Evolutionary conservation across 2,329 filamentous ascomycete genomes (phyloP), one percentile per base, ranked within the genome.

Genomic region (Alternaria postmessia): DNA sequence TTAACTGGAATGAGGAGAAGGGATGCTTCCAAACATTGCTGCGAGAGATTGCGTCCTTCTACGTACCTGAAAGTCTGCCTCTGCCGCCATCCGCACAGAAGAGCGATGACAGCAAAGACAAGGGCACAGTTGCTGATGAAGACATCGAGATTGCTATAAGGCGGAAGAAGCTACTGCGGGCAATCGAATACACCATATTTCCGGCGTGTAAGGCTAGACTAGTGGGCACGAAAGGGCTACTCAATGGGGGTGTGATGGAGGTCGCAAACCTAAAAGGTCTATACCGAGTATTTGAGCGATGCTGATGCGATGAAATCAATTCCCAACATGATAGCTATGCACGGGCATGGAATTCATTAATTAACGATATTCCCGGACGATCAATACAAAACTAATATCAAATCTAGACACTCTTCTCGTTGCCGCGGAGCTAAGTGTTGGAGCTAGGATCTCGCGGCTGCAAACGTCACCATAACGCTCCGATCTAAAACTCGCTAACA

Each of bases 221-320:
- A 47, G 88, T 98, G 57, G 94, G 92, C 20, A 97, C 95, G 8
- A 90, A 87, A 65, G 84, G 86, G 5, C 80, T 98, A 70, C 87
- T 96, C 80, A 87, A 89, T 51, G 91, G 88, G 0, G 88, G 58
- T 22, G 48, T 97, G 11, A 81, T 96, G 47, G 94, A 99, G 79
- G 88, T 97, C 49, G 94, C 95, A 2, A 93, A 96, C 80, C 79
- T 98, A 60, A 98, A 97, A 78, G 93, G 94, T 0, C 76, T 99
- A 59, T 99, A 99, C 78, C 84, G 92, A 46, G 94, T 98, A 3
- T 99, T 99, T 83, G 95, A 99, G 80, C 84, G 95, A 55, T 98
- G 95, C 78, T 98, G 32, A 56, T 24, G 18, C 14, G 36, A 46
- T 20, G 11, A 26, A 28, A 32, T 46, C 43, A n/a, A 24, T 28